A percentile compares a stretch with the other conserved stretches of the same genome.
Evolutionary conservation across 2,329 filamentous ascomycete genomes (phyloP).

Genomic region (Xylaria polymorpha): DNA sequence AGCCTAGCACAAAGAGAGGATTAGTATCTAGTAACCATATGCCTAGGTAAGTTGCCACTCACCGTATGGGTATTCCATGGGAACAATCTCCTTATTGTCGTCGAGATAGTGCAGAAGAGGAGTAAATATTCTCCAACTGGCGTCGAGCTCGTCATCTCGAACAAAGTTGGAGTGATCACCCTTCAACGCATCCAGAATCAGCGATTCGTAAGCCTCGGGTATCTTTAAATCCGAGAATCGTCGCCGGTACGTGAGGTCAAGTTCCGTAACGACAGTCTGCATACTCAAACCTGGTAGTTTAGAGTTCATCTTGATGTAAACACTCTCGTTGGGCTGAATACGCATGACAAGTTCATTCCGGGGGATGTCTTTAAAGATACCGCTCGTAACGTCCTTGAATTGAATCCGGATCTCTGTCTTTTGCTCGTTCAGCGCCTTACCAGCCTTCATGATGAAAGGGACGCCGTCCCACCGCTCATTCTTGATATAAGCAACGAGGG

Average conservation of each 20-base stretch:
- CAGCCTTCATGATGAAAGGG: slow-evolving; percentile 99
- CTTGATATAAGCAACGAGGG: slow-evolving; percentile 97
- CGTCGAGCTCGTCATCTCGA: slow-evolving; percentile 94
- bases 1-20: slow-evolving; percentile 69
- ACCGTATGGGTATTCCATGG: slow-evolving; percentile 99
- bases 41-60: slow-evolving; percentile 53
- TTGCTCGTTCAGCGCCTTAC: slow-evolving; percentile 98
- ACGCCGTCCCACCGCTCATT: slow-evolving; percentile 99
- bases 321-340: slow-evolving; percentile 98
- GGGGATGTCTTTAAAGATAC: slow-evolving; percentile 99
- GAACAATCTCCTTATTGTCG: slow-evolving; percentile 98
- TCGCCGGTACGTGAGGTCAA: slow-evolving; percentile 96
- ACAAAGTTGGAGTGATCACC: slow-evolving; percentile 99
- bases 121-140: slow-evolving; percentile 98
- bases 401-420: slow-evolving; percentile 99
- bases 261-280: slow-evolving; percentile 98
- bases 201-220: slow-evolving; percentile 96
- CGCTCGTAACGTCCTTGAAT: slow-evolving; percentile 99
- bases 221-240: slow-evolving; percentile 99
- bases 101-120: slow-evolving; percentile 98
- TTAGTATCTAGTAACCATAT: slow-evolving; percentile 2
- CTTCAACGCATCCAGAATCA: slow-evolving; percentile 97
- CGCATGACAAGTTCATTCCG: slow-evolving; percentile 99
- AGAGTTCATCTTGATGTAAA: slow-evolving; percentile 99
- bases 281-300: slow-evolving; percentile 98